Evolutionary conservation across 331 rosid genomes (phyloP), one percentile per base, ranked within the genome.

Genomic region (Dryas integrifolia): DNA sequence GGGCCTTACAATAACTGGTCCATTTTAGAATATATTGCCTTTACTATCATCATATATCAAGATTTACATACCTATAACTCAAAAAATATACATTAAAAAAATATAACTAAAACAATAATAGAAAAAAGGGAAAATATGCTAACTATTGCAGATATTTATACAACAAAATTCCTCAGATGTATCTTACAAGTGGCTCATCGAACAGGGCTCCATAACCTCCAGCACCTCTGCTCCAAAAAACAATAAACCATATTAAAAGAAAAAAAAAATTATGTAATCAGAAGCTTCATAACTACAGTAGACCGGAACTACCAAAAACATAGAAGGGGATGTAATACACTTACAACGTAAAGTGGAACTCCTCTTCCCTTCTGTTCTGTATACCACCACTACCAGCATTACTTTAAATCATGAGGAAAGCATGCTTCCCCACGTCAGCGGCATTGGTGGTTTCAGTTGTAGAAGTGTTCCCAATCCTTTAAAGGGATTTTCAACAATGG

Each of bases 191-290:
- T 53, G 55, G 74, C 84, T 74, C 71, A 51, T 68, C 26, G 50
- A 80, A 47, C 50, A n/a, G 79, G 64, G 65, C 78, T 21, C 73
- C 75, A 50, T 9, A 15, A 70, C 53, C 82, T 50, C 80, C 69
- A 63, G 74, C 80, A 77, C 70, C 76, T 52, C 86, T 73, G 82
- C 73, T 73, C 61, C 69, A 24, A 49, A 8, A 79, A 78, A 69
- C 57, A 70, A 73, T 43, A 39, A 52, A 64, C 5, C 65, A 55
- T 52, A 21, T 62, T 48, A 12, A n/a, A 38, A 18, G 21, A 18
- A 18, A 18, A 2, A 16, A 43, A 4, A 3, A 43, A 50, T 16
- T 6, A 16, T 24, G 18, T 40, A 50, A 60, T 61, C 24, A 51
- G 62, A 59, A 60, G 65, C 14, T 60, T 68, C 18, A 48, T 14